Percentiles rank a stretch among this genome's conserved stretches.
Conservation (phyloP, 2,329 filamentous ascomycete species). For the Chaetomium sp. region DNA sequence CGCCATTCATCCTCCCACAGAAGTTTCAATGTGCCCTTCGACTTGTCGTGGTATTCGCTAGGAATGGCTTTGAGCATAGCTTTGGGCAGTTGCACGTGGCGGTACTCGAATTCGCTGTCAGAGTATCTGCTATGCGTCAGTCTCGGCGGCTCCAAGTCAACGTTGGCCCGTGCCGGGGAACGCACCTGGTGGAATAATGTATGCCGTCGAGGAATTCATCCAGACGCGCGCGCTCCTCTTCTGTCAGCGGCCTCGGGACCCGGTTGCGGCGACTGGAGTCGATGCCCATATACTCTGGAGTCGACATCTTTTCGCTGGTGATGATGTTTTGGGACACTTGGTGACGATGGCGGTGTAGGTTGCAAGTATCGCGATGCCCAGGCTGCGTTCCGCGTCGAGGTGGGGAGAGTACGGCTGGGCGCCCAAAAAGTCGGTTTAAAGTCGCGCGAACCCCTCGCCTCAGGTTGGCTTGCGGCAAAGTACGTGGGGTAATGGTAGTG, state of each 20-base stretch:
- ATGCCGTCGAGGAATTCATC: constrained; percentile 93
- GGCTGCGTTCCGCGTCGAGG: neutral
- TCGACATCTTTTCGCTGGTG: constrained; percentile 34
- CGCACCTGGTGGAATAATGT: constrained; percentile 89
- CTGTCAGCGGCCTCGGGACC: constrained; percentile 75
- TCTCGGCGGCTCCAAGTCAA: constrained; percentile 22
- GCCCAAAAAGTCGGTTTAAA: neutral
- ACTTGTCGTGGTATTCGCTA: constrained; percentile 64
- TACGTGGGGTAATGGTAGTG: constrained; percentile 20
- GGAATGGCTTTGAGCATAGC: constrained; percentile 97
- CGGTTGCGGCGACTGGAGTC: constrained; percentile 86
- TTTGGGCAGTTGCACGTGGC: constrained; percentile 96
- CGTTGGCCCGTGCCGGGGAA: constrained; percentile 12
- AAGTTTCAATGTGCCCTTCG: constrained; percentile 90
- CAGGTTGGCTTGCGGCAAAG: constrained; percentile 4
- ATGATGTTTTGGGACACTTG: neutral
- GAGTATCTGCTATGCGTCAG: constrained; percentile 68
- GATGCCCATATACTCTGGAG: constrained; percentile 57
- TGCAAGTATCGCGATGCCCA: neutral
- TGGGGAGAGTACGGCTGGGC: neutral
- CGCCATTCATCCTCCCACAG: constrained; percentile 99
- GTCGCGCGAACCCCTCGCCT: constrained; percentile 5
- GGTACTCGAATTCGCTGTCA: constrained; percentile 91
- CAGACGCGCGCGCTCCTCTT: constrained; percentile 77
- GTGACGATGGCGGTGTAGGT: neutral